Percentiles rank a stretch among this genome's conserved stretches.
phyloP scores from a whole-genome alignment of 2,329 filamentous ascomycete genomes.

The Hypoxylon sp. region DNA sequence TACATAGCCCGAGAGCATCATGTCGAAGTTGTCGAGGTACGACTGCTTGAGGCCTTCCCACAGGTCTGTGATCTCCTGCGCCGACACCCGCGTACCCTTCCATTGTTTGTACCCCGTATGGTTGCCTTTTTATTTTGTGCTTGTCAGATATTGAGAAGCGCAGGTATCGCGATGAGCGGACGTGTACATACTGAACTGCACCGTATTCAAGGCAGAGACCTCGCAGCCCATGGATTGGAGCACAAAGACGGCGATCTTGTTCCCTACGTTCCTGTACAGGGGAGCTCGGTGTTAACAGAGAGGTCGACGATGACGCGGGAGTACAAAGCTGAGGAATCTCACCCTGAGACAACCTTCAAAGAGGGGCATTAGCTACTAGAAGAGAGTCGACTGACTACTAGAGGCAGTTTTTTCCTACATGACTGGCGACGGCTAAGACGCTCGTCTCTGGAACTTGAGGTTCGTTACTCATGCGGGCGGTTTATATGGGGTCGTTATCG shows the following conservation, averaged over 20 bases:
- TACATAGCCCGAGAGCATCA: conserved; percentile 95
- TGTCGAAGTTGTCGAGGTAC: conserved; percentile 88
- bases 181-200: conserved; percentile 86
- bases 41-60: conserved; percentile 88
- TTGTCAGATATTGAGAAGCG: conserved; percentile 15
- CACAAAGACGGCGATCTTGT: conserved; percentile 95
- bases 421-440: conserved; percentile 91
- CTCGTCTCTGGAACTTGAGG: conserved; percentile 68
- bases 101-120: conserved; percentile 93
- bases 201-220: conserved; percentile 93
- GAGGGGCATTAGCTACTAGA: conserved; percentile 51
- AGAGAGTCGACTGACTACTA: conserved; percentile 36
- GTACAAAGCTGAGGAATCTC: conserved; percentile 59
- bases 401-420: conserved; percentile 70
- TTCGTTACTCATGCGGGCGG: conserved; percentile 55
- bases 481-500: neutral
- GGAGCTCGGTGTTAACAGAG: conserved; percentile 43
- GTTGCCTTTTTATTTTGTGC: conserved; percentile 74
- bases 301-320: conserved; percentile 33
- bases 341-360: conserved; percentile 79
- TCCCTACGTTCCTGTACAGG: conserved; percentile 86
- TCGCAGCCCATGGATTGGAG: conserved; percentile 95
- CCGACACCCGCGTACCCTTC: conserved; percentile 85
- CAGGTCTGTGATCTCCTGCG: conserved; percentile 84
- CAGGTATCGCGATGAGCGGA: neutral